Base-by-base conservation (phyloP, 306 rosid species). In the Acacia melanoxylon region DNA sequence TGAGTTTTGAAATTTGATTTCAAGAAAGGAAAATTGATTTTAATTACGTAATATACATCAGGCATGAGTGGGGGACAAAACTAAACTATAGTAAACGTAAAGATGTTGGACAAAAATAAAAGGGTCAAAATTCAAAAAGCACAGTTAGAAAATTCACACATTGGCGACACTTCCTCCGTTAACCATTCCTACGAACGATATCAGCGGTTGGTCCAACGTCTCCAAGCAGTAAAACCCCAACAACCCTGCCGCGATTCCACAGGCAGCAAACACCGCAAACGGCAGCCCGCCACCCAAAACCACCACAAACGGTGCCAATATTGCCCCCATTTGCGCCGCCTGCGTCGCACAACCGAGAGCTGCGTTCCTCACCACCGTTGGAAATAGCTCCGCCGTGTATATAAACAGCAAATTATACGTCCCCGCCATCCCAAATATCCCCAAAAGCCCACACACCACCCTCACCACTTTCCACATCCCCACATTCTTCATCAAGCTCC, bases 381-480 rank as follows among this genome's bases (percentile, higher is more conserved):
- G 98, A 49, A 95, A 95, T 79, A 95, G 58, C 92, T 95, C 98
- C 2, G 94, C 77, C 1, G 98, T 88, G 63, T 91, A 95, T 48
- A 95, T 91, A 62, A 91, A 95, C 77, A 95, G 42, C 82, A 95
- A 52, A 31, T 95, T 95, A 41, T 93, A 93, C 51, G 97, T 95
- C 67, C 98, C 98, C 0, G 98, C 98, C 97, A 95, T 75, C 24
- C 98, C 98, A 45, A 95, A 95, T 22, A 93, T 93, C 49, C 98
- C 98, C n/a, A 93, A 56, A 58, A 93, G 22, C 31, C 94, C 94
- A 75, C 92, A 93, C n/a, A 78, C 83, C 94, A 90, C 80, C 41
- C 76, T 89, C 75, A 84, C 80, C 15, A 78, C 59, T 29, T 85
- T 89, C 92, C 91, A 86, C 2, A 49, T 17, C 19, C 92, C 98